A percentile compares a stretch with the other conserved stretches of the same genome.
phyloP scores from a whole-genome alignment of 345 rosid genomes.

The Camelina neglecta region DNA sequence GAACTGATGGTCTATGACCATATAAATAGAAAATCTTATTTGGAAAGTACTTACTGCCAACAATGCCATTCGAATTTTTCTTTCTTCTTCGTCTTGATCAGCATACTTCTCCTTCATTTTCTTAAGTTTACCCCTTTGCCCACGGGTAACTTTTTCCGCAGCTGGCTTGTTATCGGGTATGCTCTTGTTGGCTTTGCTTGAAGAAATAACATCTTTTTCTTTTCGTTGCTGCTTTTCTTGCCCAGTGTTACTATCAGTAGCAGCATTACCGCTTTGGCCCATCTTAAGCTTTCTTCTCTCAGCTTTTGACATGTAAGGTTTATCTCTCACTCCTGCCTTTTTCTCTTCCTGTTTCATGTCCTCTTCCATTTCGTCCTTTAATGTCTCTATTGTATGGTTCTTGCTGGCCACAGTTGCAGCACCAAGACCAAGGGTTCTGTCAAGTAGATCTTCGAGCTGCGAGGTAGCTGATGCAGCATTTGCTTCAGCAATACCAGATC shows the following conservation, averaged over 20 bases:
- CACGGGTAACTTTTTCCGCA: conserved; percentile 77
- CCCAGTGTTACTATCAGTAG: conserved; percentile 40
- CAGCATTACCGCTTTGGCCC: conserved; percentile 54
- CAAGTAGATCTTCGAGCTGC: conserved; percentile 90
- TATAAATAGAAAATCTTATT: conserved; percentile 12
- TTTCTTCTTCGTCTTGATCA: conserved; percentile 96
- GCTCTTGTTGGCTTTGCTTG: conserved; percentile 50
- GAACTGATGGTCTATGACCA: background rate
- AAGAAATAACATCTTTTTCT: conserved; percentile 43
- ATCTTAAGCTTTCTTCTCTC: conserved; percentile 91
- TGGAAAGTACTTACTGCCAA: conserved; percentile 72
- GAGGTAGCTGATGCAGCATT: conserved; percentile 57
- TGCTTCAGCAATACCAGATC: conserved; percentile 48
- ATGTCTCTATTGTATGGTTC: conserved; percentile 50
- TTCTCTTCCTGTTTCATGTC: conserved; percentile 54
- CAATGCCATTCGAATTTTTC: conserved; percentile 80
- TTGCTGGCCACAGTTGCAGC: conserved; percentile 55
- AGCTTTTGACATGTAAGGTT: conserved; percentile 83
- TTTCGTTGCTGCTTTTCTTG: conserved; percentile 51
- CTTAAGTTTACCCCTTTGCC: conserved; percentile 88
- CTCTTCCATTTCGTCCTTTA: conserved; percentile 51
- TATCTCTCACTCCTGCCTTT: conserved; percentile 56
- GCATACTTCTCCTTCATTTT: conserved; percentile 99
- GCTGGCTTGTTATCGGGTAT: conserved; percentile 55
- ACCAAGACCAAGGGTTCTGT: conserved; percentile 94